Evolutionary conservation across 129 eudicot species (phyloP).

Genomic region (Flaveria brownii): DNA sequence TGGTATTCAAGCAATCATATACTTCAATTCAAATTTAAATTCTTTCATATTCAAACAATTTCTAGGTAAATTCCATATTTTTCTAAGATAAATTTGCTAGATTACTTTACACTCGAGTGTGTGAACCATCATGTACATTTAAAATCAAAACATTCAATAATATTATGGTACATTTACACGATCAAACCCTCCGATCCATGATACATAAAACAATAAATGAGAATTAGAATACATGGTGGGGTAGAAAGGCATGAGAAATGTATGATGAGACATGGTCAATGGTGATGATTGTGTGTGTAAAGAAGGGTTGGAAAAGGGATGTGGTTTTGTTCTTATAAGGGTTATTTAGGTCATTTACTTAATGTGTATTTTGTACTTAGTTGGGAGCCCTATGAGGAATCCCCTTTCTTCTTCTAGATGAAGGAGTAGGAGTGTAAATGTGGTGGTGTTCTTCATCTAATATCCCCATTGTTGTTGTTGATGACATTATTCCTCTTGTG

Average conservation of each 20-base stretch:
- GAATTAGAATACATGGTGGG: slow-evolving; percentile 26
- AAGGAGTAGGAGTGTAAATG: slow-evolving; percentile 77
- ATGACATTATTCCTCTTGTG: slow-evolving; percentile 1
- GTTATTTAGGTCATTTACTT: slow-evolving; percentile 32
- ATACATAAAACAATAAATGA: slow-evolving; percentile 15
- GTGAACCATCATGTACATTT: slow-evolving; percentile 16
- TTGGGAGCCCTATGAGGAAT: slow-evolving; percentile 93
- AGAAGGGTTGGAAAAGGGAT: slow-evolving; percentile 20
- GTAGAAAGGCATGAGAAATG: slow-evolving; percentile 19
- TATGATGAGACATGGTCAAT: slow-evolving; percentile 31
- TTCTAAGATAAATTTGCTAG: neutral
- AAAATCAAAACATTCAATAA: slow-evolving; percentile 29
- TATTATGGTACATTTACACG: slow-evolving; percentile 29
- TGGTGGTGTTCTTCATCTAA: slow-evolving; percentile 67
- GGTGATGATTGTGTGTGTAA: slow-evolving; percentile 36
- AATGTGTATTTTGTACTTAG: slow-evolving; percentile 15
- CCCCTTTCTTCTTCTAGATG: slow-evolving; percentile 90
- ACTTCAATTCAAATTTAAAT: neutral
- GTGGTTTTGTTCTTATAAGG: slow-evolving; percentile 20
- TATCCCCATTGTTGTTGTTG: slow-evolving; percentile 45
- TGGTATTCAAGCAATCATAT: neutral
- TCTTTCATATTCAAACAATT: neutral
- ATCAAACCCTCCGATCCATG: slow-evolving; percentile 26
- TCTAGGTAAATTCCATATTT: neutral
- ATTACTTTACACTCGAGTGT: slow-evolving; percentile 7